phyloP scores from a whole-genome alignment of 805 yeast genomes.

The Kregervanrija pseudodelftensis region DNA sequence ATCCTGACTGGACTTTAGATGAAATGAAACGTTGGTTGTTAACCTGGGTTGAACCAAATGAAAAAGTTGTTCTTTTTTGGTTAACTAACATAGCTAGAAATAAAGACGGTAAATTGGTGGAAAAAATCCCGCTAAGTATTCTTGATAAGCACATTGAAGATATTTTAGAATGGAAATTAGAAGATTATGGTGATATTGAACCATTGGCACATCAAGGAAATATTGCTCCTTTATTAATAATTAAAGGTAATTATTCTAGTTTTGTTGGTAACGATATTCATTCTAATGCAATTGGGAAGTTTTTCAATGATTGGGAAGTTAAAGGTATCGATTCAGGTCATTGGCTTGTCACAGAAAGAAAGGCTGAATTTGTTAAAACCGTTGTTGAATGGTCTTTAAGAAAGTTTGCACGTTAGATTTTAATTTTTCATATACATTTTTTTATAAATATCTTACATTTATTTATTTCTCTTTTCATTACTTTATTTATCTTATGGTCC shows the following conservation, averaged over 20 bases:
- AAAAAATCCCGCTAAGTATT: slow-evolving; percentile 59
- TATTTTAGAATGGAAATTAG: slow-evolving; percentile 49
- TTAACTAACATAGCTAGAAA: slow-evolving; percentile 55
- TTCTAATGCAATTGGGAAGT: slow-evolving; percentile 8
- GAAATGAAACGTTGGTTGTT: slow-evolving; percentile 47
- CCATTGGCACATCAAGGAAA: slow-evolving; percentile 34
- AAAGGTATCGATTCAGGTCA: slow-evolving; percentile 77
- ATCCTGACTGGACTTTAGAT: slow-evolving; percentile 37
- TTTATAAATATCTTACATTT: not conserved
- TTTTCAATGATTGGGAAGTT: slow-evolving; percentile 63
- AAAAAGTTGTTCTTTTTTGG: slow-evolving; percentile 63
- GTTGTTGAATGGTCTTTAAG: slow-evolving; percentile 41
- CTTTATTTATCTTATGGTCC: not conserved
- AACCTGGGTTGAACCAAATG: slow-evolving; percentile 50
- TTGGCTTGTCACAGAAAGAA: slow-evolving; percentile 85
- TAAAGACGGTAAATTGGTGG: slow-evolving; percentile 3
- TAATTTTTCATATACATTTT: not conserved
- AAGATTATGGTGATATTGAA: slow-evolving; percentile 19
- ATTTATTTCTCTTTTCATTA: not conserved
- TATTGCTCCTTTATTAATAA: slow-evolving; percentile 65
- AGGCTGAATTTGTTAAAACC: slow-evolving; percentile 57
- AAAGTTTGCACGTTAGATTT: not conserved
- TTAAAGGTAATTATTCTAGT: slow-evolving; percentile 64
- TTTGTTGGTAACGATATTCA: slow-evolving; percentile 22
- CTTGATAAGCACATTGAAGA: slow-evolving; percentile 55